A percentile compares a stretch with the other conserved stretches of the same genome.
phyloP scores from a whole-genome alignment of 192 early-diverging fungal genomes.

The Rhizophagus clarus region DNA sequence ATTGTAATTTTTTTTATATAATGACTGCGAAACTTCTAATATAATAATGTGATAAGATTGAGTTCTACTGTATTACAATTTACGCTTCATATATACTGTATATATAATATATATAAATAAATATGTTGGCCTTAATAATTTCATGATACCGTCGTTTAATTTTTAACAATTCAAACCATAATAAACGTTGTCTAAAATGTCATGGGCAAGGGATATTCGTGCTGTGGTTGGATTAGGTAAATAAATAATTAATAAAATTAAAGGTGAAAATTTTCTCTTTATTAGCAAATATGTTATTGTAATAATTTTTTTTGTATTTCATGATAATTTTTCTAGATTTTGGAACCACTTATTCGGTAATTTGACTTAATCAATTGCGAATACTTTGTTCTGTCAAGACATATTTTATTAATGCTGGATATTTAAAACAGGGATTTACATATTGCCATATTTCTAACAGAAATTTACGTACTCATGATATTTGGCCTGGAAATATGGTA shows the following conservation, averaged over 20 bases:
- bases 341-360: conserved; percentile 15
- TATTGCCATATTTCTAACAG: not conserved
- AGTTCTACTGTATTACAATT: no score
- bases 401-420: not conserved
- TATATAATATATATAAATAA: no score
- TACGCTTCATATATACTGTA: no score
- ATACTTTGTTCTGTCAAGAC: not conserved
- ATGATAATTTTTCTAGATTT: not conserved
- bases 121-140: no score
- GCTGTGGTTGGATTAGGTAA: not conserved
- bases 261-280: not conserved
- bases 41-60: no score
- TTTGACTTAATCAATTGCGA: not conserved
- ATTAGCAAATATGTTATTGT: no score
- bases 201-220: not conserved
- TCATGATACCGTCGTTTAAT: no score
- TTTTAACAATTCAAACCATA: no score
- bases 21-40: no score
- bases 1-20: no score
- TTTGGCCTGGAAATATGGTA: not conserved
- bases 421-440: no score
- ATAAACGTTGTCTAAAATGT: not conserved
- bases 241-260: not conserved
- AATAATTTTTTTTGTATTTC: no score
- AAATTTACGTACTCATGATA: not conserved